Conservation (phyloP, 352 stramenopile genomes). For the Paralagenidium karlingii region DNA sequence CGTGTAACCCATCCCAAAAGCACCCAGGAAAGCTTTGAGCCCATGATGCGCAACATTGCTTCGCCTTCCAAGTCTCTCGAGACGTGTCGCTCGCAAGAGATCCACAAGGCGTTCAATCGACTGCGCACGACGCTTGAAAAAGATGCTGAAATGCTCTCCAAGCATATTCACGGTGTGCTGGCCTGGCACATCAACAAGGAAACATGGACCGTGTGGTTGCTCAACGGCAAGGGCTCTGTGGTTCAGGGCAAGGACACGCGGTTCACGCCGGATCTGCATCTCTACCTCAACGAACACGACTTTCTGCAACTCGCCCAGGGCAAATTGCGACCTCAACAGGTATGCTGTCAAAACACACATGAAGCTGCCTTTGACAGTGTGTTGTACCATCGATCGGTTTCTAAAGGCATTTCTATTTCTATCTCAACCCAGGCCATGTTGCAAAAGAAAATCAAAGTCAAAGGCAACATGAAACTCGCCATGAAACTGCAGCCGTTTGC, state of each 20-base stretch:
- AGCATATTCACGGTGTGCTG: conserved; percentile 45
- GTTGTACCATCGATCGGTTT: background rate
- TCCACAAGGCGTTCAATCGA: conserved; percentile 39
- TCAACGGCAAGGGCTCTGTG: conserved; percentile 30
- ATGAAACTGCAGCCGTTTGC: conserved; percentile 62
- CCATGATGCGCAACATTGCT: conserved; percentile 59
- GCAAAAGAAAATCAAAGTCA: conserved; percentile 43
- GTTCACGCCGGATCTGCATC: conserved; percentile 35
- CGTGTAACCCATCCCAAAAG: conserved; percentile 47
- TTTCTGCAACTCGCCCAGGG: conserved; percentile 46
- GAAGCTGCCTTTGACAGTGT: no score
- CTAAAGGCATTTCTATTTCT: background rate
- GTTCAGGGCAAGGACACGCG: conserved; percentile 30
- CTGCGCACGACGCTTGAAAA: conserved; percentile 27
- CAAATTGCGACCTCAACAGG: conserved; percentile 43
- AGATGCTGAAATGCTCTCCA: conserved; percentile 22
- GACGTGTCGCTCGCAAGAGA: conserved; percentile 37
- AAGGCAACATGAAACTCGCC: conserved; percentile 57
- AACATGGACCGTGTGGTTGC: conserved; percentile 44
- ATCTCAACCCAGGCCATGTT: conserved; percentile 19
- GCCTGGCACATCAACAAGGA: conserved; percentile 68
- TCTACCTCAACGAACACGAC: conserved; percentile 53
- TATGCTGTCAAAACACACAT: conserved; percentile 7
- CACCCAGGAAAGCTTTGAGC: conserved; percentile 64
- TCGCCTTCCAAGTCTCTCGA: conserved; percentile 33